Conservation (phyloP, 495 filamentous ascomycete species). For the Eremomyces bilateralis region DNA sequence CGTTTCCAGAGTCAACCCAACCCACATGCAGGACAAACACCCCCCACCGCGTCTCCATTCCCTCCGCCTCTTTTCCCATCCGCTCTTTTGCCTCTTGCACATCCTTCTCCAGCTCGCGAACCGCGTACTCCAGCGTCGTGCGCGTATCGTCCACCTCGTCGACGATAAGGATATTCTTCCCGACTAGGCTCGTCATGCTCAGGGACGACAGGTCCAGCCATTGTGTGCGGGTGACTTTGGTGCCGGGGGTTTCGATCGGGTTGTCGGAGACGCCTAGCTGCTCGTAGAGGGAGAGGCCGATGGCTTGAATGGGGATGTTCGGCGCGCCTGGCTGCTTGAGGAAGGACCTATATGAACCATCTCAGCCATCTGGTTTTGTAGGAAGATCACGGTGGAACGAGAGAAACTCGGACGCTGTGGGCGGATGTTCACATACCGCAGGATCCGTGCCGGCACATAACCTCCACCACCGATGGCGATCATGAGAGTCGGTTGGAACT, state of each 20-base stretch:
- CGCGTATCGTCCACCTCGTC: constrained; percentile 98
- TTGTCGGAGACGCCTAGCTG: constrained; percentile 26
- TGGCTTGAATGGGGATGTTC: constrained; percentile 99
- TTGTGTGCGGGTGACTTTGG: constrained; percentile 91
- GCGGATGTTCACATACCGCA: constrained; percentile 32
- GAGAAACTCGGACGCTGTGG: not conserved
- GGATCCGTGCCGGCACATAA: constrained; percentile 90
- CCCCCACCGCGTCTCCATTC: constrained; percentile 71
- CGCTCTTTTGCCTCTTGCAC: constrained; percentile 61
- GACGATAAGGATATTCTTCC: constrained; percentile 93
- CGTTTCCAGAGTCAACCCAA: constrained; percentile 6
- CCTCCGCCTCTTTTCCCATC: constrained; percentile 35
- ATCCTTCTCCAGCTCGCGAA: constrained; percentile 88
- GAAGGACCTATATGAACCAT: constrained; percentile 40
- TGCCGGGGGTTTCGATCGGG: constrained; percentile 55
- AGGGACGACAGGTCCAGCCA: constrained; percentile 86
- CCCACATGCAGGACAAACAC: constrained; percentile 91
- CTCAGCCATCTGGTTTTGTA: not conserved
- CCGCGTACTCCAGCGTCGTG: constrained; percentile 92
- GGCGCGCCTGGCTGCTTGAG: constrained; percentile 69
- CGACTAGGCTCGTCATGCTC: constrained; percentile 79
- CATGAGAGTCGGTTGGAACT: constrained; percentile 83
- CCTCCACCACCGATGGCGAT: constrained; percentile 97
- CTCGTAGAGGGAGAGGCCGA: constrained; percentile 94
- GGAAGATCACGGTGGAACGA: no score